Evolutionary conservation across 257 asterid genomes (phyloP), one percentile per base, ranked within the genome.

Genomic region (Paraleonurus japonicus): DNA sequence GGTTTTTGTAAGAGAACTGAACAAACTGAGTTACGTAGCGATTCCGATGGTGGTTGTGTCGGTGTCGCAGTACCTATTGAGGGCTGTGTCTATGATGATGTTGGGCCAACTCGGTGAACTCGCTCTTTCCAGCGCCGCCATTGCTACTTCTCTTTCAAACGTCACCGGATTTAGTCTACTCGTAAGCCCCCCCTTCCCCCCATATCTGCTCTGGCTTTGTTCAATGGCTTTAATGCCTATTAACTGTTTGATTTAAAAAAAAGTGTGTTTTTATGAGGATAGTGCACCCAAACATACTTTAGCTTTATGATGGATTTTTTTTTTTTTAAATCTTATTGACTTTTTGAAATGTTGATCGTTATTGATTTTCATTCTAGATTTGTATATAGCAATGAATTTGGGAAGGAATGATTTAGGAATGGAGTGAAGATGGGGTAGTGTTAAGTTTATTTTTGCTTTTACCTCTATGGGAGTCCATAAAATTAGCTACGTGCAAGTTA

Each of bases 71-170:
- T 80, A 72, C 76, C 17, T 83, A 13, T 7, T 81, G 51, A 78
- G 86, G 16, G 78, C 76, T 28, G 78, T 61, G 41, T 43, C 91
- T 26, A 71, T 83, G 88, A 70, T 86, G 81, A 83, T 86, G 88
- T 47, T 83, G 74, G 88, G 90, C 23, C 90, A 83, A 50, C 76
- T 85, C 16, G 80, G 81, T 51, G 86, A 83, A 8, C 88, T 85
- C 2, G 74, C 82, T 2, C 87, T 86, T 53, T 83, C 90, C 19
- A 72, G 87, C 60, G 81, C 88, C 73, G 54, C 90, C 61, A 61
- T 86, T 9, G 90, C 88, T 26, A 80, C 66, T 11, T 77, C 89
- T 67, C 75, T 83, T 15, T 27, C 83, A 7, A 81, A 81, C 23
- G 87, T 84, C 77, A 79, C 88, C 0, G 88, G 88, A 7, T 85